These are phyloP conservation scores for Neurospora intermedia DNA, from an alignment of 495 filamentous ascomycete species.

Conservation along the genomic window DNA sequence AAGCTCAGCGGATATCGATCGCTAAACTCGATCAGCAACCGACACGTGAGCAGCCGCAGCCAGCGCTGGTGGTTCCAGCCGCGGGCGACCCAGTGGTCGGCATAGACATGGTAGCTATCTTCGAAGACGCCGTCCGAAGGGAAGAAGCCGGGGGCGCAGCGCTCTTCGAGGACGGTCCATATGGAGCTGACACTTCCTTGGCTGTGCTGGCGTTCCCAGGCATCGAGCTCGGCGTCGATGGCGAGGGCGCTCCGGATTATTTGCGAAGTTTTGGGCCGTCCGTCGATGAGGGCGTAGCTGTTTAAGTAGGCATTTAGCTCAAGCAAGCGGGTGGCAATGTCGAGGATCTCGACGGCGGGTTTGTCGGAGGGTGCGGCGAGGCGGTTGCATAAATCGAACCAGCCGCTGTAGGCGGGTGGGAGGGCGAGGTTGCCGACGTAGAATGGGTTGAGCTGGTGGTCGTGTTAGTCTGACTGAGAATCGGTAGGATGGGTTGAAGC, in stretches of 20 bases:
- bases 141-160: constrained; percentile 13
- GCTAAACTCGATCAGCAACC: constrained; percentile 34
- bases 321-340: constrained; percentile 22
- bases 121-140: constrained; percentile 38
- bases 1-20: constrained; percentile 21
- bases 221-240: constrained; percentile 24
- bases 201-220: constrained; percentile 18
- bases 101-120: constrained; percentile 50
- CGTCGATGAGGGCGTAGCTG: constrained; percentile 22
- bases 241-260: constrained; percentile 22
- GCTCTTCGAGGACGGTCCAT: constrained; percentile 21
- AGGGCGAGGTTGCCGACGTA: constrained; percentile 20
- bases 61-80: constrained; percentile 57
- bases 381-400: constrained; percentile 21
- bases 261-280: constrained; percentile 15
- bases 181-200: constrained; percentile 9
- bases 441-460: constrained; percentile 23
- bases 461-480: background rate
- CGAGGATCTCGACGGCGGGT: constrained; percentile 22
- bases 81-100: constrained; percentile 43
- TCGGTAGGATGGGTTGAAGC: constrained; percentile 11
- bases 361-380: constrained; percentile 14
- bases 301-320: constrained; percentile 21
- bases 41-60: constrained; percentile 46
- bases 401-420: constrained; percentile 27